These are phyloP conservation scores for Diaporthe aspalathi DNA, from an alignment of 2,329 filamentous ascomycete genomes.

Conservation along the genomic window DNA sequence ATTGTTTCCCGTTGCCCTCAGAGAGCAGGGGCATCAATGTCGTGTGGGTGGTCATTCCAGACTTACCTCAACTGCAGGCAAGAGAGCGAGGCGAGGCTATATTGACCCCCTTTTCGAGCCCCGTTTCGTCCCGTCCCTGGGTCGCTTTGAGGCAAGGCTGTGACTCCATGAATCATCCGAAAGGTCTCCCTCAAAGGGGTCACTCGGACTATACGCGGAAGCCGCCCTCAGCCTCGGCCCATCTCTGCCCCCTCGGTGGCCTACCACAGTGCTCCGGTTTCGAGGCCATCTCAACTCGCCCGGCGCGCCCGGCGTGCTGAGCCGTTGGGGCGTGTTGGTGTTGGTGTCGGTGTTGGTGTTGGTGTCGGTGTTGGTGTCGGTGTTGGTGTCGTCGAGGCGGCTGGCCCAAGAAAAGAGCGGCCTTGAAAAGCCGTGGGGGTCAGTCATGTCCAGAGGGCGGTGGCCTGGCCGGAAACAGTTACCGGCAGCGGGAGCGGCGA, in stretches of 20 bases:
- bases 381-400: slow-evolving; percentile 2
- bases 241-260: slow-evolving; percentile 5
- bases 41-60: not conserved
- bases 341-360: no score
- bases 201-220: slow-evolving; percentile 14
- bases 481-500: slow-evolving; percentile 33
- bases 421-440: slow-evolving; percentile 10
- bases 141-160: slow-evolving; percentile 19
- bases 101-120: not conserved
- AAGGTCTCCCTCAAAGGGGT: not conserved
- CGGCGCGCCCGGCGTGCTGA: not conserved
- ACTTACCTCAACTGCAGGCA: slow-evolving; percentile 1
- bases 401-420: slow-evolving; percentile 13
- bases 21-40: not conserved
- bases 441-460: not conserved
- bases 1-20: not conserved
- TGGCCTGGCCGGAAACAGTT: slow-evolving; percentile 33
- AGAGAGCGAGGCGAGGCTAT: slow-evolving; percentile 20
- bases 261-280: slow-evolving; percentile 21
- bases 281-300: slow-evolving; percentile 27
- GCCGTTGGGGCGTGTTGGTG: not conserved
- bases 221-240: slow-evolving; percentile 22
- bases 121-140: slow-evolving; percentile 21
- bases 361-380: not conserved
- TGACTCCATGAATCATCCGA: slow-evolving; percentile 23